These are phyloP conservation scores for Senna tora DNA, from an alignment of 306 rosid species.

Conservation along the genomic window DNA sequence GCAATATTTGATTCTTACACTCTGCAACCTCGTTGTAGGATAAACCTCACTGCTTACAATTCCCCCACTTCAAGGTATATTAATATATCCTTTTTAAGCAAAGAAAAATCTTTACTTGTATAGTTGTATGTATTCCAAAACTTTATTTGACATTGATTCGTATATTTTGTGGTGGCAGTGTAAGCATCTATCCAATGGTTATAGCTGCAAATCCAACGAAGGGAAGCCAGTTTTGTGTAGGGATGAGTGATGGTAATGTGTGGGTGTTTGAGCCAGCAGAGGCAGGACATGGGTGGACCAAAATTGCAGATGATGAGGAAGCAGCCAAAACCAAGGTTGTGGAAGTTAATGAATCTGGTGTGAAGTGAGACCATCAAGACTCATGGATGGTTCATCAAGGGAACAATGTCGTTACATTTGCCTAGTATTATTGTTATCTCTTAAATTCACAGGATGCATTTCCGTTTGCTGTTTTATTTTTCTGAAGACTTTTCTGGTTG, in stretches of 20 bases:
- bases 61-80: slow-evolving; percentile 41
- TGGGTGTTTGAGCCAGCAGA: slow-evolving; percentile 41
- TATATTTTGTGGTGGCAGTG: slow-evolving; percentile 33
- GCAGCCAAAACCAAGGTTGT: background rate
- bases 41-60: slow-evolving; percentile 40
- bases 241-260: slow-evolving; percentile 36
- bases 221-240: slow-evolving; percentile 41
- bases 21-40: slow-evolving; percentile 29
- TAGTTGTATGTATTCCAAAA: background rate
- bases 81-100: background rate
- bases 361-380: background rate
- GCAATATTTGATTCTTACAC: slow-evolving; percentile 33
- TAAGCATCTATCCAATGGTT: slow-evolving; percentile 21
- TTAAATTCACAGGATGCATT: background rate
- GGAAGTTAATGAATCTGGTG: background rate
- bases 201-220: slow-evolving; percentile 45
- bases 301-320: background rate
- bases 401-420: background rate
- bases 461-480: too few relatives aligned
- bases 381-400: background rate
- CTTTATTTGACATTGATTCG: background rate
- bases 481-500: background rate
- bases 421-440: background rate
- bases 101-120: too few relatives aligned
- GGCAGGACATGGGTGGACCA: slow-evolving; percentile 16